phyloP scores from a whole-genome alignment of 108 stramenopile genomes.

The Cyclotella cryptica region DNA sequence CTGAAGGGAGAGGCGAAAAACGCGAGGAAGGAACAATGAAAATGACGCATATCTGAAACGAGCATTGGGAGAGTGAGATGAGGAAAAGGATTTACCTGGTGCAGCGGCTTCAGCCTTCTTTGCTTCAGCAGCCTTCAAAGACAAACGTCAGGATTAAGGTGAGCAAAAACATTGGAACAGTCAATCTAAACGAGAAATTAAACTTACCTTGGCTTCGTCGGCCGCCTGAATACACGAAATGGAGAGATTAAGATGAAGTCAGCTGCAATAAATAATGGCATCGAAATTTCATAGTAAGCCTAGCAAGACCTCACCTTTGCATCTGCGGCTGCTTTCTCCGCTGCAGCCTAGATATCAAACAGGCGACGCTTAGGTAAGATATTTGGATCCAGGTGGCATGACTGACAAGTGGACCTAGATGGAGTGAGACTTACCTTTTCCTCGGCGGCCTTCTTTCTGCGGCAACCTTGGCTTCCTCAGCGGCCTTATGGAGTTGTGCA shows the following conservation, averaged over 20 bases:
- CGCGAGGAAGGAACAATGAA: background rate
- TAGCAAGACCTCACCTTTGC: background rate
- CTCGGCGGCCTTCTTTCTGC: slow-evolving; percentile 30
- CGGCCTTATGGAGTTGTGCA: background rate
- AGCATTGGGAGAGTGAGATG: background rate
- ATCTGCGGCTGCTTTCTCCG: background rate
- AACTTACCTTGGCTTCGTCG: slow-evolving; percentile 21
- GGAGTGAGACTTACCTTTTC: slow-evolving; percentile 4
- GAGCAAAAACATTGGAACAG: too few relatives aligned
- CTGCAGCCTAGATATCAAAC: slow-evolving; percentile 8
- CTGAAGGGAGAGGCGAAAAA: slow-evolving; percentile 22
- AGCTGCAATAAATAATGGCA: too few relatives aligned
- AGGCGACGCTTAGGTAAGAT: background rate
- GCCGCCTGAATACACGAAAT: background rate
- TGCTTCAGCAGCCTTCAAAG: slow-evolving; percentile 10
- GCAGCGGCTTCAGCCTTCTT: slow-evolving; percentile 24
- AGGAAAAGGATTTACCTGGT: background rate
- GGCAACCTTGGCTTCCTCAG: slow-evolving; percentile 28
- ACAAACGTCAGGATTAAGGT: too few relatives aligned
- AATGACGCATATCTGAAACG: background rate
- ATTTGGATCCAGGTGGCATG: background rate
- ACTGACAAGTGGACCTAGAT: background rate
- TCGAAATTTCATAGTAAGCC: too few relatives aligned
- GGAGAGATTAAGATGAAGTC: too few relatives aligned
- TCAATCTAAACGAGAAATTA: too few relatives aligned